Evolutionary conservation across 164 flowering plant species (phyloP), one percentile per base, ranked within the genome.

Genomic region (Aristolochia fimbriata): DNA sequence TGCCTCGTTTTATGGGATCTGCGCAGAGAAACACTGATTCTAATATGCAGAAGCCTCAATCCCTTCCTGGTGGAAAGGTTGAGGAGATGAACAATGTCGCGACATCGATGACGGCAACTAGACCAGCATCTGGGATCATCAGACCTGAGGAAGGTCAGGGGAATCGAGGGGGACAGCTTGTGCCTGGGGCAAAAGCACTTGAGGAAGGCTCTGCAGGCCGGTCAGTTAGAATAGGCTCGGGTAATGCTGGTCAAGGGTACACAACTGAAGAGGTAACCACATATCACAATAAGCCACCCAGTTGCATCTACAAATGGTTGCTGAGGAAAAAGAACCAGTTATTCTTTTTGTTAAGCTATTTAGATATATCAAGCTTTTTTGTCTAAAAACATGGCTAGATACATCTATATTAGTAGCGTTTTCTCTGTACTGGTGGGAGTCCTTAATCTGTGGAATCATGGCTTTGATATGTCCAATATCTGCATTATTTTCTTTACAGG

Each of bases 221-320:
- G 46, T 66, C 83, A 15, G 13, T 23, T 47, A 82, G 92, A 72
- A 46, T 80, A 58, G 99, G 99, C 51, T 76, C 78, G 69, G 99
- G 99, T 5, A 94, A 94, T 87, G 99, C 97, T 70, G 96, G 97
- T 59, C 96, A 94, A 78, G 97, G 99, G 52, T 94, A 94, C 81
- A 91, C 94, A 65, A 87, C 81, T 74, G 96, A 91, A 51, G 99
- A 94, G 97, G 99, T 88, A 73, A 58, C 55, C 20, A 33, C 54
- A 47, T 53, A 50, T 49, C 46, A 51, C 50, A 54, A 60, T 47
- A 41, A 50, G 37, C 46, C 64, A 27, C 9, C 20, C 19, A n/a
- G 46, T 46, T 27, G 9, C 23, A 49, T 27, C 22, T 47, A 15
- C 27, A 23, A n/a, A 14, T 17, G 55, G 37, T 21, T 15, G 41